Percentiles rank a stretch among this genome's conserved stretches.
Conservation (phyloP, 305 asterid genomes). For the Rubia tinctorum region DNA sequence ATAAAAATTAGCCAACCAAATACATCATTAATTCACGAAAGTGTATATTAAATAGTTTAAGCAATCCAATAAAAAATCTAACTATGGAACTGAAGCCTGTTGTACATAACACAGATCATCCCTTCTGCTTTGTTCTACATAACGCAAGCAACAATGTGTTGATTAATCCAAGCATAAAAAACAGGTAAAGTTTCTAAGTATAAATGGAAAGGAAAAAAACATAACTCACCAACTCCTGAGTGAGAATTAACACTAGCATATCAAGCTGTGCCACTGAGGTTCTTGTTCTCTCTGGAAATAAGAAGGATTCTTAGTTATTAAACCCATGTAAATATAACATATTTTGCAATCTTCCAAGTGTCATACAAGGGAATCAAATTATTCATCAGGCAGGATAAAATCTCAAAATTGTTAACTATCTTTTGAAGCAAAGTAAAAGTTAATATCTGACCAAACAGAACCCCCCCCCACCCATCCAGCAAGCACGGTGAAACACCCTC, state of each 20-base stretch:
- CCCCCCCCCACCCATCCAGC: too few species aligned
- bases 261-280: constrained; percentile 95
- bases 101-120: too few species aligned
- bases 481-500: too few species aligned
- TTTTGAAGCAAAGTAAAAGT: too few species aligned
- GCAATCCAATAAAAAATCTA: too few species aligned
- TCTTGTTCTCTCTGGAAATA: constrained; percentile 88
- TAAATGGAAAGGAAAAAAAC: background rate
- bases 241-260: constrained; percentile 96
- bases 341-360: background rate
- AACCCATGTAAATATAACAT: background rate
- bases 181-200: constrained; percentile 1
- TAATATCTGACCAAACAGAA: too few species aligned
- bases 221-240: constrained; percentile 81
- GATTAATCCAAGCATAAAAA: background rate
- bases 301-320: constrained; percentile 13
- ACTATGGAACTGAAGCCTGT: too few species aligned
- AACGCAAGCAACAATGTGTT: constrained; percentile 6
- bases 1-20: too few species aligned
- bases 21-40: too few species aligned
- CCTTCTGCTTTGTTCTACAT: constrained; percentile 92
- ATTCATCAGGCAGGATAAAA: background rate
- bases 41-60: too few species aligned
- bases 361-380: background rate
- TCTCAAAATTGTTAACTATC: too few species aligned